phyloP scores from a whole-genome alignment of 805 yeast species.

The Candida fluviatilis region DNA sequence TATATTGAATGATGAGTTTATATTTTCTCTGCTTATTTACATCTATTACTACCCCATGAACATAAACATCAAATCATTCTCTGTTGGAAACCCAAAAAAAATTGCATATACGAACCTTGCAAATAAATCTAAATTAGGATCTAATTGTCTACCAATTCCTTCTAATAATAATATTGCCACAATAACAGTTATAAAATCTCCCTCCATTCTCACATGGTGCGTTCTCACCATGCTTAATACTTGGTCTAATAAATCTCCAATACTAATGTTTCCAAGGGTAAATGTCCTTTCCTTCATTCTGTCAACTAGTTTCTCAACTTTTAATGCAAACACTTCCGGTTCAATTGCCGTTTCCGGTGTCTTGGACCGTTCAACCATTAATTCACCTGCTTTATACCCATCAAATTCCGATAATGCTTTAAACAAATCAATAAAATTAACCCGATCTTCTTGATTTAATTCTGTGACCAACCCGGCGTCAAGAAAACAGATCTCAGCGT shows the following conservation, averaged over 20 bases:
- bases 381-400: constrained; percentile 91
- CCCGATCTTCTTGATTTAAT: constrained; percentile 68
- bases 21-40: background rate
- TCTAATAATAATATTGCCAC: constrained; percentile 87
- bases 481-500: constrained; percentile 83
- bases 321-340: constrained; percentile 78
- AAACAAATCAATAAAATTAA: constrained; percentile 85
- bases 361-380: constrained; percentile 91
- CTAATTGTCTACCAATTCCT: constrained; percentile 92
- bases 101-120: constrained; percentile 80
- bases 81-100: constrained; percentile 39
- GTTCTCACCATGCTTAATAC: constrained; percentile 86
- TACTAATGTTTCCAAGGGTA: constrained; percentile 84
- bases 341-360: constrained; percentile 92
- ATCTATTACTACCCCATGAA: background rate
- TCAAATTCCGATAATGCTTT: constrained; percentile 86
- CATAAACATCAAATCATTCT: constrained; percentile 13
- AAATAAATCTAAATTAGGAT: constrained; percentile 89
- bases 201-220: constrained; percentile 97
- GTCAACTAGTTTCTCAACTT: constrained; percentile 79
- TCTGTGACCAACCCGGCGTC: constrained; percentile 96
- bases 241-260: constrained; percentile 84
- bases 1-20: background rate
- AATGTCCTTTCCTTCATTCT: constrained; percentile 84
- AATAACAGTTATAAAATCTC: constrained; percentile 93